Evolutionary conservation across 1,284 basidiomycete genomes (phyloP), one percentile per base, ranked within the genome.

Genomic region (Fomitopsis palustris): DNA sequence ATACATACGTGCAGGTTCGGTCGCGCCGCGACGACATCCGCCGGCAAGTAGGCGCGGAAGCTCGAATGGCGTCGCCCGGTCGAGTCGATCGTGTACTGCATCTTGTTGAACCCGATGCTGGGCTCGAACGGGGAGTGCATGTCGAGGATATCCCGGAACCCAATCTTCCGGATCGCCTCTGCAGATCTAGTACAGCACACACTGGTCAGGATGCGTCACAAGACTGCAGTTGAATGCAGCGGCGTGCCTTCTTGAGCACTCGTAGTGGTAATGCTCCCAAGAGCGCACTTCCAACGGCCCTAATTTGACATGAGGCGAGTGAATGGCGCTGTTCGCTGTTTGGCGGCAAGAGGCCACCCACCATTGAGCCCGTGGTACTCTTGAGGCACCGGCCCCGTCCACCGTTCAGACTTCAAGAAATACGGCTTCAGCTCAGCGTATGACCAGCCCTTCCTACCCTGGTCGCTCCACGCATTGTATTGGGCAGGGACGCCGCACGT

Each of bases 1-100:
- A 68, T 69, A 59, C 72, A 73, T 31, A 75, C 65, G 9, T 69
- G 63, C 33, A 75, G 57, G 1, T 59, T 56, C 14, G 14, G 14
- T 33, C 52, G 54, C 7, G n/a, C 53, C 27, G 47, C 53, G 17
- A 55, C 56, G 39, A 51, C 51, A 43, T 31, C 39, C 39, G 29
- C 35, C 14, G 52, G 57, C 16, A 51, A 31, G 35, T 56, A 56
- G 9, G 55, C 42, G 31, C 54, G 54, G 33, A 55, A 55, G 9
- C 38, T 21, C 14, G 54, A 55, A 25, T 55, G 54, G 29, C 54
- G 54, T 27, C 54, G 35, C 5, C 54, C 54, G 4, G 54, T 43
- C 21, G 54, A 41, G 39, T 55, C 54, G 31, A 55, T 21, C 9
- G 54, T 55, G 31, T 31, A 55, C 19, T 55, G 54, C 37, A 55